Percentiles rank a stretch among this genome's conserved stretches.
Conservation (phyloP, 768 basidiomycete species). For the Lactarius sanguifluus region DNA sequence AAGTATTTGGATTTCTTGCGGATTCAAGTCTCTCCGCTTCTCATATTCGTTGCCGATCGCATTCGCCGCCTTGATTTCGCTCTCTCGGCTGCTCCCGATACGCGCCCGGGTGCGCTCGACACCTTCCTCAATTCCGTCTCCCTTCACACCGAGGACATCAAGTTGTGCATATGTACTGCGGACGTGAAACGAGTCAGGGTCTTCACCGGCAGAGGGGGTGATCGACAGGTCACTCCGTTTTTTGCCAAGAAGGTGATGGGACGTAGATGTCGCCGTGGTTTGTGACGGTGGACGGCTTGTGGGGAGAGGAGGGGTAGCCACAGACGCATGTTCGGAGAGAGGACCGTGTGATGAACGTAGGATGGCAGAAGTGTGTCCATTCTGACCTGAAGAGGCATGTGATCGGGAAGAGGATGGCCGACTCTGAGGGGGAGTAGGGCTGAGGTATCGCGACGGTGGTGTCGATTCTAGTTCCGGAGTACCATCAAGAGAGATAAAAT, state of each 20-base stretch:
- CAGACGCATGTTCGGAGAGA: conserved; percentile 17
- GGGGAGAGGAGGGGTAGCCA: conserved; percentile 8
- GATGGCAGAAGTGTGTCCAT: neutral
- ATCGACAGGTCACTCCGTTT: conserved; percentile 54
- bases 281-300: conserved; percentile 15
- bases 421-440: conserved; percentile 27
- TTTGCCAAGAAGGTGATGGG: conserved; percentile 19
- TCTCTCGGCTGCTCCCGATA: conserved; percentile 52
- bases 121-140: conserved; percentile 93
- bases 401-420: conserved; percentile 26
- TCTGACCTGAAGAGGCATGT: conserved; percentile 8
- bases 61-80: conserved; percentile 56
- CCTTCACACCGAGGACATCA: conserved; percentile 87
- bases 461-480: conserved; percentile 6
- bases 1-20: conserved; percentile 73
- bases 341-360: conserved; percentile 10
- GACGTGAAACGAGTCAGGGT: conserved; percentile 79
- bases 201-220: conserved; percentile 75
- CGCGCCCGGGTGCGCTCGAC: conserved; percentile 88
- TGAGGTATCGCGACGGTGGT: conserved; percentile 24
- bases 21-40: conserved; percentile 63
- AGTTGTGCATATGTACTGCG: conserved; percentile 86
- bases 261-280: conserved; percentile 26
- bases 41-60: conserved; percentile 57
- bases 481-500: conserved; percentile 8